Percentiles rank a stretch among this genome's conserved stretches.
Conservation (phyloP, 2,329 filamentous ascomycete species). For the Botryotinia calthae region DNA sequence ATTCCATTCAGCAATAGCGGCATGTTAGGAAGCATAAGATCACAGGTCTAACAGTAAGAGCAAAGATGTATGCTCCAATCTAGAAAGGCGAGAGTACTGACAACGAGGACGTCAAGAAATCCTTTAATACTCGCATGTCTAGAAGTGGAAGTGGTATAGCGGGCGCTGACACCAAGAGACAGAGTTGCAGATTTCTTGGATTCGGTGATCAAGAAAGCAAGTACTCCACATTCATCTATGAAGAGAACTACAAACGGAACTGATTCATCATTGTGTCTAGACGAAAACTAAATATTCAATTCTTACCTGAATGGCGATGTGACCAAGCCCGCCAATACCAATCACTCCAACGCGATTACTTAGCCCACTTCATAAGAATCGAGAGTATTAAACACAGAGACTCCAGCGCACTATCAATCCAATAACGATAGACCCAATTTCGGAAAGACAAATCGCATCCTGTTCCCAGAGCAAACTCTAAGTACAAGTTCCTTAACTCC, state of each 20-base stretch:
- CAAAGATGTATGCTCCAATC: rapidly evolving
- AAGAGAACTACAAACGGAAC: background rate
- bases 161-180: rapidly evolving
- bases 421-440: too few species aligned
- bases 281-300: too few species aligned
- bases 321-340: rapidly evolving
- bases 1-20: background rate
- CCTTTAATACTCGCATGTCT: background rate
- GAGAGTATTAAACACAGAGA: background rate
- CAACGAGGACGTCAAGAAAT: background rate
- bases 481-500: too few species aligned
- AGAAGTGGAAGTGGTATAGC: rapidly evolving
- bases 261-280: too few species aligned
- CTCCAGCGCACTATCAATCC: background rate
- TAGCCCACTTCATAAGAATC: rapidly evolving
- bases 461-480: too few species aligned
- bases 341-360: background rate
- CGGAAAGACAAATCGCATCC: too few species aligned
- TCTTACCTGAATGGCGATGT: rapidly evolving
- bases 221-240: background rate
- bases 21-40: background rate
- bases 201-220: background rate
- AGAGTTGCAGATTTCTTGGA: background rate
- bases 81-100: too few species aligned
- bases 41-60: background rate